These are phyloP conservation scores for Camellia sinensis DNA, from an alignment of 148 eudicot genomes.

Conservation along the genomic window DNA sequence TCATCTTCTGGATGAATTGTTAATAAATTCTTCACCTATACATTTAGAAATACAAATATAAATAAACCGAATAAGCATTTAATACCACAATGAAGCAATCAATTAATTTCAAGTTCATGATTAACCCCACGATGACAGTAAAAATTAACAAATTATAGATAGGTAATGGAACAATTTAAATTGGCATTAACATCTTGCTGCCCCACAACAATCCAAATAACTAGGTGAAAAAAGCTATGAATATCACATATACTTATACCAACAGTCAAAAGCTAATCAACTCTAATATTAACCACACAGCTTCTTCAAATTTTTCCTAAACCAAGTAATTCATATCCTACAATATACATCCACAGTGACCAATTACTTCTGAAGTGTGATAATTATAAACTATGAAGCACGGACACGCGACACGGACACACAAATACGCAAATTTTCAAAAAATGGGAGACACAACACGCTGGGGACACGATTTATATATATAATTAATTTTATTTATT, in stretches of 20 bases:
- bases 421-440: too few species aligned
- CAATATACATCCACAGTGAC: neutral
- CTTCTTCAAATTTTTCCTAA: neutral
- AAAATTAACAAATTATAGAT: neutral
- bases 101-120: neutral
- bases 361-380: neutral
- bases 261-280: neutral
- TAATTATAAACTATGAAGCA: neutral
- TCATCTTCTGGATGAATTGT: constrained; percentile 85
- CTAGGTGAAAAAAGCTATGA: neutral
- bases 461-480: too few species aligned
- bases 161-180: neutral
- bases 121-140: neutral
- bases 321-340: neutral
- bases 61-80: neutral
- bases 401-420: too few species aligned
- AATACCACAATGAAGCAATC: neutral
- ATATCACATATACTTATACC: neutral
- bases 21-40: constrained; percentile 82
- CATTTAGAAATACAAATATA: neutral
- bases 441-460: too few species aligned
- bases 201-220: neutral
- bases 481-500: too few species aligned
- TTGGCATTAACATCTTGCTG: neutral
- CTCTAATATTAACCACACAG: neutral